These are phyloP conservation scores for Dalbergia oliveri DNA, from an alignment of 306 rosid genomes.

Conservation along the genomic window DNA sequence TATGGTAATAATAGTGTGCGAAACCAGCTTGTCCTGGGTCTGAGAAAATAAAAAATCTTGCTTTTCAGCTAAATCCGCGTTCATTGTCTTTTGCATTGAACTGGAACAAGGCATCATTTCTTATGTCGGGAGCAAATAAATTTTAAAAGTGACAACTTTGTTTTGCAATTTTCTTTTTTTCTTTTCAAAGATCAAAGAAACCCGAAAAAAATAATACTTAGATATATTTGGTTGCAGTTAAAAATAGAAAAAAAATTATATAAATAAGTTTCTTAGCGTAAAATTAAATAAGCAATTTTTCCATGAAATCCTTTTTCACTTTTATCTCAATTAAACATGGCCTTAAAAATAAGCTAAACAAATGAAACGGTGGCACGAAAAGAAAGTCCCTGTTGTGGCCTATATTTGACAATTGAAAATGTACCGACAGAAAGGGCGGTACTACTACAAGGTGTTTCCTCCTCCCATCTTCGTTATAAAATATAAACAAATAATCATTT, in stretches of 20 bases:
- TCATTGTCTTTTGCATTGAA: conserved; percentile 44
- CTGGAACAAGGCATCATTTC: not conserved
- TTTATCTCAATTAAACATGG: no score
- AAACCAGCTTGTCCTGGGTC: not conserved
- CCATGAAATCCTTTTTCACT: no score
- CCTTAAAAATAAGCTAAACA: not conserved
- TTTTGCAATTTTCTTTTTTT: not conserved
- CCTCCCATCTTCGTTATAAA: not conserved
- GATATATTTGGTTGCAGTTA: no score
- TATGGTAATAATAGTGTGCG: conserved; percentile 27
- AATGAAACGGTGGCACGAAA: no score
- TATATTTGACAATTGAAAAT: not conserved
- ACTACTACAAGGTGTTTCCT: not conserved
- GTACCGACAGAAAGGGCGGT: not conserved
- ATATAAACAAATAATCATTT: not conserved
- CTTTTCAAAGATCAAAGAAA: not conserved
- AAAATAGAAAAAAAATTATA: no score
- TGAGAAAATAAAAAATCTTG: no score
- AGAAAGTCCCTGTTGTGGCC: no score
- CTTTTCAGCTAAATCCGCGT: conserved; percentile 39
- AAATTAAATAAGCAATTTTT: no score
- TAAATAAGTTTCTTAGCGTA: no score
- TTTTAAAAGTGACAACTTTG: no score
- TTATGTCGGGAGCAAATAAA: not conserved
- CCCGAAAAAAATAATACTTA: no score